Evolutionary conservation across 169 alveolate species (phyloP), one percentile per base, ranked within the genome.

Genomic region (Theileria annulata): DNA sequence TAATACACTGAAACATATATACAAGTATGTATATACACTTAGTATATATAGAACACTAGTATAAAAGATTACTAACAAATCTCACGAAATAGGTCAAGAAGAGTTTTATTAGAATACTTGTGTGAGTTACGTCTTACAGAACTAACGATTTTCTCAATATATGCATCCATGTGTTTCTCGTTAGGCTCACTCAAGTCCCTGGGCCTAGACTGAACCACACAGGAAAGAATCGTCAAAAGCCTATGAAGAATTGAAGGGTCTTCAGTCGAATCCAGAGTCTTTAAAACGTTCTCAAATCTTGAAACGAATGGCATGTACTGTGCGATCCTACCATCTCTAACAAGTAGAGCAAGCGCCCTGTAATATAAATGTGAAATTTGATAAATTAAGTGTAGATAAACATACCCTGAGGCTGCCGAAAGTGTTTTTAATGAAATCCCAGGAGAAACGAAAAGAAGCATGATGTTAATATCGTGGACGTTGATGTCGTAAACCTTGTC

Each of bases 391-490:
- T 42, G 35, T 8, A 30, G 62, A 56, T 67, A n/a, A 30, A 75
- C 85, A 0, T 82, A 82, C 89, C 89, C 89, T 19, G 89, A 42
- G 79, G 85, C 77, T 9, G 89, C 89, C 47, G 49, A 63, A 54
- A 67, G 74, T 0, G 76, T 33, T 21, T 77, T 31, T 54, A 42
- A 10, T 19, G 64, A 72, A 30, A 60, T 8, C 0, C 17, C 47
- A 33, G 70, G 76, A 12, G 76, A 69, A 9, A 76, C 71, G 31
- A 84, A 84, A 48, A 69, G 19, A 23, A 84, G 69, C 84, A 84
- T 23, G 0, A 84, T 71, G 71, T 70, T 84, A 37, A 84, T 25
- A 64, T 84, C 90, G n/a, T 71, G 75, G 17, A 77, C 62, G 31
- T 77, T 58, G 10, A 72, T 6, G 47, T 72, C 59, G 15, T n/a